Conservation (phyloP, 495 filamentous ascomycete genomes). For the Neohortaea acidophila region DNA sequence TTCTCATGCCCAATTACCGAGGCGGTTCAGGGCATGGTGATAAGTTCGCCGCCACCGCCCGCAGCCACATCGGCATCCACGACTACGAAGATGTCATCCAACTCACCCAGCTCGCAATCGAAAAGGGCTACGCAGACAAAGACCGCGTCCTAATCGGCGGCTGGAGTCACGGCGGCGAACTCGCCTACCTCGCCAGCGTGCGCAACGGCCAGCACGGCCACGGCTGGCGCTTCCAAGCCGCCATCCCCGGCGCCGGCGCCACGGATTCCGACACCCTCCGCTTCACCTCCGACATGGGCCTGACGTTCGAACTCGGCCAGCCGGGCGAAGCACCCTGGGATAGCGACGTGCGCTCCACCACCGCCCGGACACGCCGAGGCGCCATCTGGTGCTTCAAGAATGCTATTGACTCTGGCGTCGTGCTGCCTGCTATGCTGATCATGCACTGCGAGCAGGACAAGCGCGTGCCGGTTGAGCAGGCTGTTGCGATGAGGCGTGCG, state of each 20-base stretch:
- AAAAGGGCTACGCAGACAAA: constrained; percentile 20
- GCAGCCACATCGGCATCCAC: constrained; percentile 15
- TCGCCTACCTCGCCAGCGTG: constrained; percentile 11
- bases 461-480: constrained; percentile 13
- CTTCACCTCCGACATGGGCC: constrained; percentile 10
- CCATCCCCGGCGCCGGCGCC: constrained; percentile 10
- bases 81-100: constrained; percentile 26
- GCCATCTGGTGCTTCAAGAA: constrained; percentile 10
- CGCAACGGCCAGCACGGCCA: constrained; percentile 11
- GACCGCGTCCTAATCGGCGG: constrained; percentile 22
- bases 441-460: constrained; percentile 13
- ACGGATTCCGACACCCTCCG: constrained; percentile 6
- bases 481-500: constrained; percentile 8
- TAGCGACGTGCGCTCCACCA: background rate
- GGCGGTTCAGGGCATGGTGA: constrained; percentile 23
- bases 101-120: constrained; percentile 20
- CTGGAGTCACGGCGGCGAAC: constrained; percentile 26
- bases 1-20: constrained; percentile 26
- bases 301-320: constrained; percentile 1
- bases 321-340: constrained; percentile 3
- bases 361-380: background rate
- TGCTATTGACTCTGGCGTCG: background rate
- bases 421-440: constrained; percentile 11
- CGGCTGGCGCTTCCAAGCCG: constrained; percentile 11
- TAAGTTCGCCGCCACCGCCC: constrained; percentile 19